Conservation (phyloP, 345 rosid genomes). For the Melaleuca quinquenervia region DNA sequence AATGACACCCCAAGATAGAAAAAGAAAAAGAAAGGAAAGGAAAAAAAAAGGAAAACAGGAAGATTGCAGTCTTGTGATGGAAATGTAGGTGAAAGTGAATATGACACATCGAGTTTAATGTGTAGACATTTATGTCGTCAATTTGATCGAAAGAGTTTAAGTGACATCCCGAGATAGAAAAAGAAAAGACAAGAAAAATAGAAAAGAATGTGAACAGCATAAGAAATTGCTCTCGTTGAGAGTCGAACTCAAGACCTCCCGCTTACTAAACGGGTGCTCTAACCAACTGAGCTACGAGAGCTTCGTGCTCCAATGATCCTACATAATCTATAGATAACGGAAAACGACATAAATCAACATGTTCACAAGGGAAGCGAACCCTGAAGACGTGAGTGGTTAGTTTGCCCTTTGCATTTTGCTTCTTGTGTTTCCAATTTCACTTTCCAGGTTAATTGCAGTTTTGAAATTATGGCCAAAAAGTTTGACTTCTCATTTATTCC, state of each 20-base stretch:
- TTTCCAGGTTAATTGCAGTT: neutral
- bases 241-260: conserved; percentile 96
- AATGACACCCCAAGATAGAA: neutral
- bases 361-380: accelerated
- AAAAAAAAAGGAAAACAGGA: neutral
- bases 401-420: neutral
- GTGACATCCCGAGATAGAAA: neutral
- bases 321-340: neutral
- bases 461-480: neutral
- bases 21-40: neutral
- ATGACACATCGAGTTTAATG: neutral
- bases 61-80: neutral
- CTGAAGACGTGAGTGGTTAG: neutral
- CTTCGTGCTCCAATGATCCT: neutral
- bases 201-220: accelerated
- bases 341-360: too few species aligned
- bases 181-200: neutral
- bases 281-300: conserved; percentile 7
- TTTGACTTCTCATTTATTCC: too few species aligned
- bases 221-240: conserved; percentile 56
- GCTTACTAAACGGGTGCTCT: conserved; percentile 89
- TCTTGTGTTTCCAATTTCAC: neutral
- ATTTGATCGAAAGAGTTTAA: neutral
- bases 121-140: neutral
- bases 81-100: neutral